A percentile compares a stretch with the other conserved stretches of the same genome.
Evolutionary conservation across 352 stramenopile species (phyloP).

Genomic region (Thalassiosira livingstoniorum): DNA sequence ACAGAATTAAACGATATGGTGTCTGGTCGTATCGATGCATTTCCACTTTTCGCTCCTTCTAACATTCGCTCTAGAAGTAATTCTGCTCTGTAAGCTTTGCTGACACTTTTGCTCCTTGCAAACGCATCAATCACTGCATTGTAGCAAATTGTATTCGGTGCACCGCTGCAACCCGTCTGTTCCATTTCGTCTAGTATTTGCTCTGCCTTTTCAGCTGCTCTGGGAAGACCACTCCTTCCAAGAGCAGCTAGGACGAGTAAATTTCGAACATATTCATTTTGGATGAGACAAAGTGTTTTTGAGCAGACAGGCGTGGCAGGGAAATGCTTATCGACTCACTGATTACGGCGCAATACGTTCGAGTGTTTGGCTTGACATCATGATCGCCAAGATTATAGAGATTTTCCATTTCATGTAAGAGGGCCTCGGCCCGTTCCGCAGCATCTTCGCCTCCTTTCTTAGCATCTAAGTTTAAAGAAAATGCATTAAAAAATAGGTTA

Average conservation of each 20-base stretch:
- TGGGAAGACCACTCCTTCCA: constrained; percentile 36
- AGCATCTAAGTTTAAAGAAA: constrained; percentile 13
- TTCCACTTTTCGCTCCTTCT: constrained; percentile 50
- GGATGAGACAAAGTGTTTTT: too few relatives aligned
- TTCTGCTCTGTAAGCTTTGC: constrained; percentile 58
- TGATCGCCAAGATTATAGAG: constrained; percentile 49
- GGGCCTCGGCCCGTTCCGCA: constrained; percentile 51
- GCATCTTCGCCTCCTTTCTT: constrained; percentile 51
- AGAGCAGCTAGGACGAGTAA: constrained; percentile 32
- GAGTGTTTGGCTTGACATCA: constrained; percentile 50
- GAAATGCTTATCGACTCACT: constrained; percentile 13
- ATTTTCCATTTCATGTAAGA: constrained; percentile 69
- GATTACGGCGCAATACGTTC: constrained; percentile 50
- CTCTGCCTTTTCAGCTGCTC: constrained; percentile 50
- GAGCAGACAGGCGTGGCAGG: too few relatives aligned
- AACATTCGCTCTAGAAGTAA: constrained; percentile 73
- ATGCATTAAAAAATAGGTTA: too few relatives aligned
- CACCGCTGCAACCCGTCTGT: constrained; percentile 31
- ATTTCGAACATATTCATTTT: too few relatives aligned
- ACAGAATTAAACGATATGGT: constrained; percentile 81
- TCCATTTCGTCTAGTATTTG: constrained; percentile 59
- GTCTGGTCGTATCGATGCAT: constrained; percentile 60
- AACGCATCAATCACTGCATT: constrained; percentile 75
- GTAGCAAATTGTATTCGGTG: constrained; percentile 71
- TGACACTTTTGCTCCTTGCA: constrained; percentile 51